Conservation (phyloP, 495 filamentous ascomycete genomes). For the Trichoderma gamsii region DNA sequence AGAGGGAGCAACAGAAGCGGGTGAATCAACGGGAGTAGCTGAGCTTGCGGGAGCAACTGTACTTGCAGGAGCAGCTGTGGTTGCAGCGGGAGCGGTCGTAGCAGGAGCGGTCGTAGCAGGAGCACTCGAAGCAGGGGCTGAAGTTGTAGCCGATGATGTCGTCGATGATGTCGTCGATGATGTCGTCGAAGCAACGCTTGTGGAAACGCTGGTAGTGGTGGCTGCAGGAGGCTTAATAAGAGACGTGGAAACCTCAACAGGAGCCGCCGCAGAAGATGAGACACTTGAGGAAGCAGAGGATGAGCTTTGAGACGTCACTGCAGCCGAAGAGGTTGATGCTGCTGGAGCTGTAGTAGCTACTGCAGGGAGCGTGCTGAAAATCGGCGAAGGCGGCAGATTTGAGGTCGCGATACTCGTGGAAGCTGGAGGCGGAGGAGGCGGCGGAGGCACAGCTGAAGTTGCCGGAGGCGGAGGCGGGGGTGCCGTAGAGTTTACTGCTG, state of each 20-base stretch:
- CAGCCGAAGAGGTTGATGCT: conserved; percentile 9
- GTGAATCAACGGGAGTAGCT: not conserved
- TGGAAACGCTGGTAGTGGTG: conserved; percentile 6
- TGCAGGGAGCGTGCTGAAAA: not conserved
- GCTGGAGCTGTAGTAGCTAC: not conserved
- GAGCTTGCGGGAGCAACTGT: not conserved
- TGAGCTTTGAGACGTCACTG: conserved; percentile 11
- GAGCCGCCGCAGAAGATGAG: not conserved
- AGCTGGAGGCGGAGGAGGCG: conserved; percentile 14
- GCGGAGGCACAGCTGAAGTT: conserved; percentile 18
- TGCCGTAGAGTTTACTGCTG: not conserved
- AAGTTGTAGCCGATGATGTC: not conserved
- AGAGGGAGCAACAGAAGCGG: not conserved
- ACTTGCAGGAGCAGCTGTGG: not conserved
- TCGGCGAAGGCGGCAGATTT: not conserved
- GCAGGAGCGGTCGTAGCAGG: not conserved
- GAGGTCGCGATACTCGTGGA: not conserved
- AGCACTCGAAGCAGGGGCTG: not conserved
- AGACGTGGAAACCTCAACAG: not conserved
- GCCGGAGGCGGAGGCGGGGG: conserved; percentile 7
- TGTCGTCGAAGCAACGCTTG: conserved; percentile 11
- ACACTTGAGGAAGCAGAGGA: conserved; percentile 10
- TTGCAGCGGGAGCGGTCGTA: not conserved
- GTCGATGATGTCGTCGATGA: not conserved
- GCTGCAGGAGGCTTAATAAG: not conserved